Percentiles rank a stretch among this genome's conserved stretches.
These are phyloP conservation scores for Eutrema salsugineum DNA, from an alignment of 441 rosid species.

Conservation along the genomic window DNA sequence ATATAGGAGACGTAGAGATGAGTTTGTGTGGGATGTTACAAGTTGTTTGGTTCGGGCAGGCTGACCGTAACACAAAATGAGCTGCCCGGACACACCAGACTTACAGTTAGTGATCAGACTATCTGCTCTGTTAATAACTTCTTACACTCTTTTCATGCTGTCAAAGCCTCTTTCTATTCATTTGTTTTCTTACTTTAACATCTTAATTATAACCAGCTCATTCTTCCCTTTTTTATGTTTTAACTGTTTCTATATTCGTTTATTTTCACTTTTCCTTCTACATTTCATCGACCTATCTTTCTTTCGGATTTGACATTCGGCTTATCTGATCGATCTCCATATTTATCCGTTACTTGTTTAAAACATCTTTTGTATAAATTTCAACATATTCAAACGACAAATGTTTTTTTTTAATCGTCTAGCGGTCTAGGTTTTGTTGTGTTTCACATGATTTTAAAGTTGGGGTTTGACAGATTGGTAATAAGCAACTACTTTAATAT, in stretches of 20 bases:
- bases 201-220: constrained; percentile 19
- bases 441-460: background rate
- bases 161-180: background rate
- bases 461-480: background rate
- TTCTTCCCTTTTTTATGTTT: background rate
- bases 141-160: constrained; percentile 19
- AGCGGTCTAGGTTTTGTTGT: background rate
- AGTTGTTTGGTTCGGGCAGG: constrained; percentile 28
- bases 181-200: constrained; percentile 1
- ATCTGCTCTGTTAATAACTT: constrained; percentile 27
- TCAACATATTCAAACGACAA: background rate
- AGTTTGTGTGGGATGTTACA: constrained; percentile 24
- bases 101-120: constrained; percentile 19
- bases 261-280: background rate
- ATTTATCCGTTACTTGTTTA: background rate
- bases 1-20: constrained; percentile 2
- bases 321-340: background rate
- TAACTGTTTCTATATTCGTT: constrained; percentile 14
- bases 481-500: background rate
- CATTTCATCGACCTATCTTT: background rate
- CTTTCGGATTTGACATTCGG: background rate
- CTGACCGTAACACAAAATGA: constrained; percentile 20
- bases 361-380: background rate
- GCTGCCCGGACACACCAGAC: constrained; percentile 23
- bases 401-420: background rate